Percentiles rank a stretch among this genome's conserved stretches.
Conservation (phyloP, 441 rosid genomes). For the Capsella rubella region DNA sequence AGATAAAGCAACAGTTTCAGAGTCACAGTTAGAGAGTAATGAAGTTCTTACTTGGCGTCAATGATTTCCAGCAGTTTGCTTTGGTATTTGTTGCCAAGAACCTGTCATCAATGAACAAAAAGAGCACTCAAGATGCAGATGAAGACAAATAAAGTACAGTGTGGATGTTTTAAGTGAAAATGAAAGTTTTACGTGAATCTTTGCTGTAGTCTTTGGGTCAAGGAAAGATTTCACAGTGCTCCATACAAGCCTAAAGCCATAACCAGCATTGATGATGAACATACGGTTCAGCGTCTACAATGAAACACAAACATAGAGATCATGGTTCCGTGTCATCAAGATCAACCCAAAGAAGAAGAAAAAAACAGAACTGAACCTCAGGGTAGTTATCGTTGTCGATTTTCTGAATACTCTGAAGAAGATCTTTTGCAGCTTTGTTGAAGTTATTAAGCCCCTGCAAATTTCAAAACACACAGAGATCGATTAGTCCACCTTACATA, state of each 20-base stretch:
- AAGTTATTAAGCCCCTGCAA: conserved; percentile 73
- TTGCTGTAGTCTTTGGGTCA: conserved; percentile 96
- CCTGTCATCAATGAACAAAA: conserved; percentile 38
- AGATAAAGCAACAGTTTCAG: conserved; percentile 22
- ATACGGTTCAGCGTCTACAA: conserved; percentile 92
- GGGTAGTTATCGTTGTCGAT: conserved; percentile 93
- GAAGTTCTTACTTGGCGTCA: conserved; percentile 70
- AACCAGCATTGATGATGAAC: conserved; percentile 98
- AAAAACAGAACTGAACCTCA: conserved; percentile 57
- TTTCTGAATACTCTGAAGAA: conserved; percentile 76
- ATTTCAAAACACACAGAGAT: background rate
- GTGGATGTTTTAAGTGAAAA: background rate
- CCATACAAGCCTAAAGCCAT: conserved; percentile 95
- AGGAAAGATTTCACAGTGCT: conserved; percentile 85
- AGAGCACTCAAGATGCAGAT: background rate
- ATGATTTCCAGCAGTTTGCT: conserved; percentile 89
- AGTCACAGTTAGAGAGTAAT: conserved; percentile 19
- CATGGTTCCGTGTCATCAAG: conserved; percentile 11
- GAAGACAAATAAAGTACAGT: conserved; percentile 7
- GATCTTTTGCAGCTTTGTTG: conserved; percentile 90
- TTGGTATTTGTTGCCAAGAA: conserved; percentile 93
- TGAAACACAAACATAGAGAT: conserved; percentile 25
- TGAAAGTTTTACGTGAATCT: conserved; percentile 63
- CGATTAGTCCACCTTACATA: background rate
- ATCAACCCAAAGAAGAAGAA: conserved; percentile 11